A percentile compares a stretch with the other conserved stretches of the same genome.
phyloP scores from a whole-genome alignment of 352 stramenopile species.

The Phytophthora fragariaefolia region DNA sequence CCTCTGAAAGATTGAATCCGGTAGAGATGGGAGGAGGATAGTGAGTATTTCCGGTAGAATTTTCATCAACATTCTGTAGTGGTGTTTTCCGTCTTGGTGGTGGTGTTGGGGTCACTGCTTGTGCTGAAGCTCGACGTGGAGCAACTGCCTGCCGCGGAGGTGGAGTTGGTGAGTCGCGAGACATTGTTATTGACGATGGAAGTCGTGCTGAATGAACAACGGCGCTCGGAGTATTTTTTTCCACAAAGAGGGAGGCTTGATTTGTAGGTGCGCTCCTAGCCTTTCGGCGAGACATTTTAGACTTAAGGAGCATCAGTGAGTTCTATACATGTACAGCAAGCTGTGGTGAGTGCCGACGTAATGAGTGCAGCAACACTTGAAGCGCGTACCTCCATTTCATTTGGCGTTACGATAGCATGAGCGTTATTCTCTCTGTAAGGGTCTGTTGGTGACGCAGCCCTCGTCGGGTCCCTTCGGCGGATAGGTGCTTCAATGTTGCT shows the following conservation, averaged over 20 bases:
- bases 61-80: slow-evolving; percentile 40
- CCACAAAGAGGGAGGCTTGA: slow-evolving; percentile 69
- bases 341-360: neutral
- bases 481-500: slow-evolving; percentile 33
- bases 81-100: slow-evolving; percentile 25
- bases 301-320: slow-evolving; percentile 80
- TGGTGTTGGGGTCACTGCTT: slow-evolving; percentile 23
- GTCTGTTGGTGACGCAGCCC: slow-evolving; percentile 25
- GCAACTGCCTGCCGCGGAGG: slow-evolving; percentile 25
- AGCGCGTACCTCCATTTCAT: slow-evolving; percentile 59
- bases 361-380: neutral
- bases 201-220: slow-evolving; percentile 36
- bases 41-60: slow-evolving; percentile 32
- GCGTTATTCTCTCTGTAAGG: slow-evolving; percentile 42
- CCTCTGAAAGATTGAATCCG: slow-evolving; percentile 44
- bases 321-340: slow-evolving; percentile 44
- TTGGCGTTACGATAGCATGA: slow-evolving; percentile 30
- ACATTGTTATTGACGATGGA: slow-evolving; percentile 19
- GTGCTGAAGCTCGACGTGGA: slow-evolving; percentile 21
- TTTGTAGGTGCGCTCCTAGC: slow-evolving; percentile 76
- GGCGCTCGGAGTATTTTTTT: slow-evolving; percentile 45
- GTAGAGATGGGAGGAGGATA: slow-evolving; percentile 53
- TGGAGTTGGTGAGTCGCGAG: slow-evolving; percentile 23
- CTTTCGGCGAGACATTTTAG: slow-evolving; percentile 81
- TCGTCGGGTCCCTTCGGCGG: slow-evolving; percentile 50